Conservation (phyloP, 2,329 filamentous ascomycete genomes). For the Fusarium solani-melongenae region DNA sequence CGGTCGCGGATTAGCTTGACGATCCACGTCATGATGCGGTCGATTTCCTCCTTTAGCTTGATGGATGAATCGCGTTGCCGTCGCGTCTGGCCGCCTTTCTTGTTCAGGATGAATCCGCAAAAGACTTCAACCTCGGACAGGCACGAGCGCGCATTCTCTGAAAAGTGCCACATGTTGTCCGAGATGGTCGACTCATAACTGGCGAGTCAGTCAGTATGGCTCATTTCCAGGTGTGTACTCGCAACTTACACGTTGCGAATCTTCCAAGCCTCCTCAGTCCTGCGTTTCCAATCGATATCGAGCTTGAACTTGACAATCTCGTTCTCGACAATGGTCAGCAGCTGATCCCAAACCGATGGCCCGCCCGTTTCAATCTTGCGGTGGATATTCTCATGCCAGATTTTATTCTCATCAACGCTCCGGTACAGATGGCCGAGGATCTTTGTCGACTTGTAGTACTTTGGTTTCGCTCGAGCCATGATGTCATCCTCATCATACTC, state of each 20-base stretch:
- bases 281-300: conserved; percentile 49
- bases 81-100: conserved; percentile 58
- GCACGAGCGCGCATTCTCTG: conserved; percentile 56
- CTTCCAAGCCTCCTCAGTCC: conserved; percentile 52
- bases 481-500: conserved; percentile 54
- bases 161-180: conserved; percentile 54
- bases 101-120: conserved; percentile 66
- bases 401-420: conserved; percentile 76
- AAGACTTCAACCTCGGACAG: conserved; percentile 66
- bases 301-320: conserved; percentile 32
- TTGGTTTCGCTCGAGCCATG: conserved; percentile 55
- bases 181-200: conserved; percentile 60
- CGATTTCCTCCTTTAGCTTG: conserved; percentile 64
- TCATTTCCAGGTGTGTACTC: conserved; percentile 48
- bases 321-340: conserved; percentile 46
- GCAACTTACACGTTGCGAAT: conserved; percentile 59
- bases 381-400: conserved; percentile 66
- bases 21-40: conserved; percentile 57
- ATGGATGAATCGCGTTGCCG: conserved; percentile 64
- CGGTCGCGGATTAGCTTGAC: conserved; percentile 47
- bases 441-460: conserved; percentile 76
- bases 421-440: conserved; percentile 78
- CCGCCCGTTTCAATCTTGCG: conserved; percentile 41
- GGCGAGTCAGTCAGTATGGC: conserved; percentile 1
- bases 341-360: conserved; percentile 56